Percentiles rank a stretch among this genome's conserved stretches.
Conservation (phyloP, 768 basidiomycete genomes). For the Crepidotus variabilis region DNA sequence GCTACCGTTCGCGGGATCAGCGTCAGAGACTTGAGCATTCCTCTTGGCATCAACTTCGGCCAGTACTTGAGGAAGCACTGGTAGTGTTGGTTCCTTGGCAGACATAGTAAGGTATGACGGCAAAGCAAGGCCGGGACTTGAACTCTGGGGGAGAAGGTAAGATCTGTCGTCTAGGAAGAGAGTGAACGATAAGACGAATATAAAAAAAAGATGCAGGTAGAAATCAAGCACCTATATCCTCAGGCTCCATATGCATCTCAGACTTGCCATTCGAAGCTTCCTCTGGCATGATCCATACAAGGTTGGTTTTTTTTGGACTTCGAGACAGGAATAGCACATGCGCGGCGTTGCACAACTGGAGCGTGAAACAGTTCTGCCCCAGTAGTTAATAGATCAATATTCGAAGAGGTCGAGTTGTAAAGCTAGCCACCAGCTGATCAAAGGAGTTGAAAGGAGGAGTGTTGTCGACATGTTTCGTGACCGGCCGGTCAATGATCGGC, state of each 20-base stretch:
- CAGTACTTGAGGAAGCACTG: not conserved
- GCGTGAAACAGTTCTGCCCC: no score
- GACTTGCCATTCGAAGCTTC: not conserved
- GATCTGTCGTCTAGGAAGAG: not conserved
- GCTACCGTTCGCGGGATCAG: not conserved
- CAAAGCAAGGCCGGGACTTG: not conserved
- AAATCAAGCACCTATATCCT: not conserved
- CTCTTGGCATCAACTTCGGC: not conserved
- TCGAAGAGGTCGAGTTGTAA: no score
- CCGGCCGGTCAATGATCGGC: no score
- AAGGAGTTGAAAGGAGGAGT: no score
- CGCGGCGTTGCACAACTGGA: not conserved
- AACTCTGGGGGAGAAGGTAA: not conserved
- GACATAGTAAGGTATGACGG: not conserved
- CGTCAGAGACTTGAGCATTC: not conserved
- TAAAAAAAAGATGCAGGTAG: not conserved
- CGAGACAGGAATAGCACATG: not conserved
- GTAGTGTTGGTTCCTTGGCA: not conserved
- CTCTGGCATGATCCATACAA: not conserved
- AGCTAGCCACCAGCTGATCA: no score
- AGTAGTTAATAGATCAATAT: no score
- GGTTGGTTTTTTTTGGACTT: not conserved
- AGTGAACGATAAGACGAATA: not conserved
- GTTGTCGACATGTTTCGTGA: no score
- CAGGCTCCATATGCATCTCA: not conserved